phyloP scores from a whole-genome alignment of 1,284 basidiomycete species.

The Earliella scabrosa region DNA sequence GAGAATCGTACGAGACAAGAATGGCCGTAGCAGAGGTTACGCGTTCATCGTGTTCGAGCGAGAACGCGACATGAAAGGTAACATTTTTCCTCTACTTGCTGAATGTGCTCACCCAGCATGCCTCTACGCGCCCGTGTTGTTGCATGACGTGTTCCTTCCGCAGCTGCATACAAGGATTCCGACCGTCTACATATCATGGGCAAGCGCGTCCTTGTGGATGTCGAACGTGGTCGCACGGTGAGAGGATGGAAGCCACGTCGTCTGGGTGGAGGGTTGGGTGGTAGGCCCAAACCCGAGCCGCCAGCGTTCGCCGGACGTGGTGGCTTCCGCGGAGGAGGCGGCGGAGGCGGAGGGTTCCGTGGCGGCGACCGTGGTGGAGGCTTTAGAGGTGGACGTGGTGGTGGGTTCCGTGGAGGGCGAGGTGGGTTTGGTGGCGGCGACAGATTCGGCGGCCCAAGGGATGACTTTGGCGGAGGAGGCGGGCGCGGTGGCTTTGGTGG shows the following conservation, averaged over 20 bases:
- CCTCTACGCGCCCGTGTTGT: constrained; percentile 21
- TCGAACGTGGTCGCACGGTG: constrained; percentile 97
- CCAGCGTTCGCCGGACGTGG: constrained; percentile 46
- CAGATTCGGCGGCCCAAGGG: constrained; percentile 30
- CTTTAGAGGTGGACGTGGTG: constrained; percentile 45
- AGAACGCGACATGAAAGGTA: constrained; percentile 99
- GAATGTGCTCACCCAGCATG: constrained; percentile 29
- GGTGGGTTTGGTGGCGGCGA: constrained; percentile 40
- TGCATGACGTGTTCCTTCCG: constrained; percentile 26
- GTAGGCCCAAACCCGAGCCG: constrained; percentile 86
- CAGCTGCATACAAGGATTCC: constrained; percentile 99
- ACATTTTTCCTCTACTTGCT: constrained; percentile 24
- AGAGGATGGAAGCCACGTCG: constrained; percentile 98
- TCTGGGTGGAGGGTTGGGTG: constrained; percentile 94
- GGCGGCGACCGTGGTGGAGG: constrained; percentile 45
- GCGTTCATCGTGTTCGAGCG: constrained; percentile 98
- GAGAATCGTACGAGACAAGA: constrained; percentile 88
- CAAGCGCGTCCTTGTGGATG: constrained; percentile 95
- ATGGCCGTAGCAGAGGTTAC: constrained; percentile 88
- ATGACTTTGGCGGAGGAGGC: constrained; percentile 31
- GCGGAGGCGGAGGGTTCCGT: constrained; percentile 24
- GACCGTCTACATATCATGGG: constrained; percentile 96
- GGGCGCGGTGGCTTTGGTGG: constrained; percentile 34
- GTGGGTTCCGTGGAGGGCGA: constrained; percentile 41
- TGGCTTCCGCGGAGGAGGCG: constrained; percentile 41